Evolutionary conservation across 1,284 basidiomycete species (phyloP), one percentile per base, ranked within the genome.

Genomic region (Sanghuangporus weigelae): DNA sequence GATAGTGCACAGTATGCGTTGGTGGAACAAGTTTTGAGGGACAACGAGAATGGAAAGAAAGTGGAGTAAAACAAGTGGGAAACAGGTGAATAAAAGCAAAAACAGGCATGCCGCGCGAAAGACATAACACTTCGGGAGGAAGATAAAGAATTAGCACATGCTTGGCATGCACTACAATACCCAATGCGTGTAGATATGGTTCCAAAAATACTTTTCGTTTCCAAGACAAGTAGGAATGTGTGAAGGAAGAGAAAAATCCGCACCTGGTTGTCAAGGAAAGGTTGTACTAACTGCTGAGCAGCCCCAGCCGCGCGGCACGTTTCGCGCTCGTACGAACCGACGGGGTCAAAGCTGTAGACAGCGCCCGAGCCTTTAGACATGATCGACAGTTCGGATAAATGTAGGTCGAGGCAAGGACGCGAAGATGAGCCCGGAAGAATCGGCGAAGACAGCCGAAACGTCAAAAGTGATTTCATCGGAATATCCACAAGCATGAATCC

Each of bases 281-380:
- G 95, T 73, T 98, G 95, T 14, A 98, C 86, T 44, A 98, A 83
- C 55, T 87, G 84, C 73, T 93, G 90, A 26, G 95, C 95, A 10
- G 95, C 92, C 64, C 95, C 95, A 55, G 95, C 94, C 42, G 94
- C 94, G 68, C 95, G 89, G 78, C 95, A 97, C 49, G 92, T 86
- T 78, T 96, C 93, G 66, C 95, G 90, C 76, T 97, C 95, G 76
- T 97, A 98, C 59, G 91, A 94, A 50, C 95, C 95, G 39, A 97
- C 93, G 40, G 95, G 95, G 77, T 98, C 95, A 75, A 96, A 98
- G 26, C 94, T 96, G 80, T 98, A 98, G 19, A 98, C 95, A 3
- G 95, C 93, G 42, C 95, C 95, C 48, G 92, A 87, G 44, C 94
- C 94, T 94, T 74, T 60, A 31, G 16, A 39, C 4, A 49, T 11